A percentile compares a stretch with the other conserved stretches of the same genome.
Conservation (phyloP, 805 yeast genomes). For the Pichia nakasei region DNA sequence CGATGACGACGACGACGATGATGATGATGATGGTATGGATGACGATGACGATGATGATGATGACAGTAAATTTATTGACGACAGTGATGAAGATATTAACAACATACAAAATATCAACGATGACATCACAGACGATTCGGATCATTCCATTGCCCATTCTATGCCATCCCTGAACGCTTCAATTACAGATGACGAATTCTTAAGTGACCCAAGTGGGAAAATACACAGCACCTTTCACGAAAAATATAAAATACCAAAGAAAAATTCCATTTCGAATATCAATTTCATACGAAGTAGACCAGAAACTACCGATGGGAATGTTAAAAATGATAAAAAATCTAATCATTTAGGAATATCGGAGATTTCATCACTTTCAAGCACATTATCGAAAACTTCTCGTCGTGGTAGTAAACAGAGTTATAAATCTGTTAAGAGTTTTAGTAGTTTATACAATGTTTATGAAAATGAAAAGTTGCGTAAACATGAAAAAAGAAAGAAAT, state of each 20-base stretch:
- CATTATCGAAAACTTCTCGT: background rate
- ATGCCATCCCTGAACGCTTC: background rate
- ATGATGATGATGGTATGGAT: background rate
- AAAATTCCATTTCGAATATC: constrained; percentile 14
- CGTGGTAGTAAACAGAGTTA: background rate
- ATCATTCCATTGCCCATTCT: background rate
- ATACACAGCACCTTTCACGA: no score
- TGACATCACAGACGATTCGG: background rate
- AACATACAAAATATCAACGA: background rate
- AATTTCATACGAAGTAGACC: constrained; percentile 13
- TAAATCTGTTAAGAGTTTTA: constrained; percentile 3
- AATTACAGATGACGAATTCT: background rate
- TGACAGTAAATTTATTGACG: background rate
- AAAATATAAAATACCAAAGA: no score
- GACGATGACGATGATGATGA: background rate
- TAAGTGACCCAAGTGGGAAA: no score
- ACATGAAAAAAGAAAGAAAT: background rate
- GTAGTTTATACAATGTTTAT: background rate
- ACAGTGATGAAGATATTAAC: background rate
- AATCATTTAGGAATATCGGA: background rate
- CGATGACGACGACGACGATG: background rate
- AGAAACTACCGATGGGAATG: background rate
- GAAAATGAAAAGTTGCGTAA: background rate
- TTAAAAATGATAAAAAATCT: background rate
- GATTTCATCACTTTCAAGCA: background rate